phyloP scores from a whole-genome alignment of 495 filamentous ascomycete genomes.

The Penicillium paxilli region DNA sequence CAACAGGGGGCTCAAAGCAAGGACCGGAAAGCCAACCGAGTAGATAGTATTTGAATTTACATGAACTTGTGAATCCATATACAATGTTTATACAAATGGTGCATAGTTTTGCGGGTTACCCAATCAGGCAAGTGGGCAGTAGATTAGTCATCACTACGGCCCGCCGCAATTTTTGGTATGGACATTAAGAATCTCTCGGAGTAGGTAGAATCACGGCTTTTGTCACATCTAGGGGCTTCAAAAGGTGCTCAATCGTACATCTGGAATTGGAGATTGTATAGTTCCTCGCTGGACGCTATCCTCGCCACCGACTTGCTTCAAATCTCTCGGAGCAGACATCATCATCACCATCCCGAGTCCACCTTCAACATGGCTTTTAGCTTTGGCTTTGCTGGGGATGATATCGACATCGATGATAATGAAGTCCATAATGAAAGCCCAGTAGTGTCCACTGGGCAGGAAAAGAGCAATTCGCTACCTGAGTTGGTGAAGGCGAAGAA shows the following conservation, averaged over 20 bases:
- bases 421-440: slow-evolving; percentile 25
- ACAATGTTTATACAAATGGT: not conserved
- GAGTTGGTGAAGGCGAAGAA: slow-evolving; percentile 35
- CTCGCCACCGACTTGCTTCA: not conserved
- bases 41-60: not conserved
- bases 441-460: slow-evolving; percentile 7
- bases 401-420: slow-evolving; percentile 68
- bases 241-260: not conserved
- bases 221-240: not conserved
- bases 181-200: not conserved
- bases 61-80: not conserved
- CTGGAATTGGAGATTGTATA: not conserved
- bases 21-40: no score
- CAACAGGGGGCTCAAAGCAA: no score
- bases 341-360: not conserved
- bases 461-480: slow-evolving; percentile 22
- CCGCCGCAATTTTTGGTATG: slow-evolving; percentile 18
- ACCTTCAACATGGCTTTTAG: slow-evolving; percentile 54
- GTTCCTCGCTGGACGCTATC: not conserved
- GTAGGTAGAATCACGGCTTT: not conserved
- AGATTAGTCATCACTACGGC: slow-evolving; percentile 24
- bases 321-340: not conserved
- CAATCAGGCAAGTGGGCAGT: not conserved
- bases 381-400: slow-evolving; percentile 82
- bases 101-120: not conserved